Evolutionary conservation across 106 monocot genomes (phyloP), one percentile per base, ranked within the genome.

Genomic region (Amphibolis antarctica): DNA sequence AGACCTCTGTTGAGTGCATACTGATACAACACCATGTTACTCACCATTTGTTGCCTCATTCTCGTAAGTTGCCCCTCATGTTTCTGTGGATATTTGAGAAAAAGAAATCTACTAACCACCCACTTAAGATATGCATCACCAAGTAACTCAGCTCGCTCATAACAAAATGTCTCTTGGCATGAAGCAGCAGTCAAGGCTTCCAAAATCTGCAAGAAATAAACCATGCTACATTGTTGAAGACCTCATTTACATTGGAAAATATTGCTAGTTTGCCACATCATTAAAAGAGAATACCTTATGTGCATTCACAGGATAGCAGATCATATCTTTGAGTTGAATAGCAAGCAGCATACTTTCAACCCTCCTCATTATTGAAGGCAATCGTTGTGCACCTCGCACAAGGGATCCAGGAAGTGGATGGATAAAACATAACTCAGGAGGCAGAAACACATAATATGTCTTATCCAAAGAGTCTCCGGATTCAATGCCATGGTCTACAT

Each of bases 11-110:
- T 77, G 10, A 98, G 80, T 62, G 96, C 90, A 69, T 84, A 82
- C 45, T 87, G 84, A 69, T 98, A 98, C 14, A 98, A 69, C 11
- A 85, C 75, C 86, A 98, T 98, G 69, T 98, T 98, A 45, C 90
- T 90, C 69, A 98, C 96, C 96, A 98, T 90, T 36, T 98, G 90
- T 59, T 98, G 96, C 65, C 96, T 82, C 90, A 90, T 98, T 74
- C 90, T 75, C 5, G 96, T 98, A 67, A 98, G 86, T 48, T 98
- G 96, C 4, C 90, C 96, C 79, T 90, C 96, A 60, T 98, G 96
- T 63, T 98, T 98, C 67, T 90, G 89, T 17, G 90, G 89, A 64
- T 87, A 87, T 71, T 87, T 90, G 46, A 98, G 87, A 66, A 98
- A 98, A 68, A 98, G 90, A 66, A 82, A 91, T 62, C 67, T 90